Evolutionary conservation across 2,329 filamentous ascomycete genomes (phyloP), one percentile per base, ranked within the genome.

Genomic region (Pezicula radicicola): DNA sequence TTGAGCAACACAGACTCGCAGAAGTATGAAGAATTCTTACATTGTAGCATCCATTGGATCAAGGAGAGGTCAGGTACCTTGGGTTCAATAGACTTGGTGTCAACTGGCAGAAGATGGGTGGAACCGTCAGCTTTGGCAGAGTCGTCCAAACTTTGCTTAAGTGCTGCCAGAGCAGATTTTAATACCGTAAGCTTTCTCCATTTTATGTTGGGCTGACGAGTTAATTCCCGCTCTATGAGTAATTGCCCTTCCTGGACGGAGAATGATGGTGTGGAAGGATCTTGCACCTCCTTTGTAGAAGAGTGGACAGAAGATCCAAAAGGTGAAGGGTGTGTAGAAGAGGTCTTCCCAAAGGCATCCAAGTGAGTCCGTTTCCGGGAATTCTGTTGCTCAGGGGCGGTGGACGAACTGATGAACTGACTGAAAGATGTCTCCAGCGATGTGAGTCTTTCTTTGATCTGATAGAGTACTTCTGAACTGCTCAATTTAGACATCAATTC

Each of bases 31-130:
- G 15, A n/a, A 18, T 10, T 25, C 48, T 33, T 46, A 55, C 54
- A 53, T 48, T 49, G 51, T 8, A 53, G 30, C 54, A 56, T 56
- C 51, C 51, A 56, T 39, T 56, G 51, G 3, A 56, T 46, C 7
- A 56, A 27, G 21, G 50, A 48, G 18, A 47, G 28, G 21, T 46
- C 21, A 36, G 51, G 54, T 18, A 49, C 49, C 15, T 39, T 10
- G 5, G 39, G 21, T 21, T 44, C 42, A 18, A 51, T 30, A 10
- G 16, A 12, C 25, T 27, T 25, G 13, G 19, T 13, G 4, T 28
- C 19, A 18, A 16, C 6, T 13, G n/a, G 13, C 12, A 13, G 3
- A 45, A 9, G n/a, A 8, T 15, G 9, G 28, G 21, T 12, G 12
- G 30, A 10, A 33, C 12, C 2, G n/a, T 28, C 15, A 13, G 18